Percentiles rank a stretch among this genome's conserved stretches.
Evolutionary conservation across 352 stramenopile genomes (phyloP).

Genomic region (Phytophthora melonis): DNA sequence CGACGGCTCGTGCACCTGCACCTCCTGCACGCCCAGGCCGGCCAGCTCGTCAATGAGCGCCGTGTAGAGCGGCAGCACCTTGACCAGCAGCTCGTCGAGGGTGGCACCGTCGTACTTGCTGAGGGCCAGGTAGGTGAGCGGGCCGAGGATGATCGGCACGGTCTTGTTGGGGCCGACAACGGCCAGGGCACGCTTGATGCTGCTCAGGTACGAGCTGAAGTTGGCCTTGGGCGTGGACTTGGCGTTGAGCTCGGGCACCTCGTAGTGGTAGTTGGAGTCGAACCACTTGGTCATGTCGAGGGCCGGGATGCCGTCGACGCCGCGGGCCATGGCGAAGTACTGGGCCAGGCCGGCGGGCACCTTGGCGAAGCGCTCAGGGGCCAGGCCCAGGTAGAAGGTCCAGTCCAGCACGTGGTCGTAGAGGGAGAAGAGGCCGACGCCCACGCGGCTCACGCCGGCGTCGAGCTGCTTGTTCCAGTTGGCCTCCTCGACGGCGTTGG

Average conservation of each 20-base stretch:
- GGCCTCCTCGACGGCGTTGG: constrained; percentile 77
- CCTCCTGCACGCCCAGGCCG: constrained; percentile 77
- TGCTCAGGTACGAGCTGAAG: constrained; percentile 79
- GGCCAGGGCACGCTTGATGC: constrained; percentile 80
- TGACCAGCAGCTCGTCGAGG: constrained; percentile 71
- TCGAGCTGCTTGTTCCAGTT: constrained; percentile 91
- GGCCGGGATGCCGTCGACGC: constrained; percentile 89
- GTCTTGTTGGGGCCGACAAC: constrained; percentile 86
- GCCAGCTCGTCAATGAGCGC: constrained; percentile 78
- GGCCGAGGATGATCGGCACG: constrained; percentile 84
- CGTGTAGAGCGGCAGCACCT: constrained; percentile 86
- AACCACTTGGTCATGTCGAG: constrained; percentile 97
- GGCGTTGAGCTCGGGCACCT: constrained; percentile 91
- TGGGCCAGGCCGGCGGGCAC: constrained; percentile 67
- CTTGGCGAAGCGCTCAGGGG: constrained; percentile 80
- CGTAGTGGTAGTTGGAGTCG: constrained; percentile 97
- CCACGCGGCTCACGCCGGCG: constrained; percentile 78
- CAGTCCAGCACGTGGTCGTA: constrained; percentile 94
- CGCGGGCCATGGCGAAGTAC: constrained; percentile 93
- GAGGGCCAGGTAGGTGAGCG: constrained; percentile 85
- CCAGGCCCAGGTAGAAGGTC: constrained; percentile 84
- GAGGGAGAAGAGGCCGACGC: constrained; percentile 90
- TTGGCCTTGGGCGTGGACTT: constrained; percentile 79
- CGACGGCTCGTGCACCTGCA: constrained; percentile 94
- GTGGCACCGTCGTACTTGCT: constrained; percentile 84